phyloP scores from a whole-genome alignment of 2,329 filamentous ascomycete species.

The Fusarium metavorans region DNA sequence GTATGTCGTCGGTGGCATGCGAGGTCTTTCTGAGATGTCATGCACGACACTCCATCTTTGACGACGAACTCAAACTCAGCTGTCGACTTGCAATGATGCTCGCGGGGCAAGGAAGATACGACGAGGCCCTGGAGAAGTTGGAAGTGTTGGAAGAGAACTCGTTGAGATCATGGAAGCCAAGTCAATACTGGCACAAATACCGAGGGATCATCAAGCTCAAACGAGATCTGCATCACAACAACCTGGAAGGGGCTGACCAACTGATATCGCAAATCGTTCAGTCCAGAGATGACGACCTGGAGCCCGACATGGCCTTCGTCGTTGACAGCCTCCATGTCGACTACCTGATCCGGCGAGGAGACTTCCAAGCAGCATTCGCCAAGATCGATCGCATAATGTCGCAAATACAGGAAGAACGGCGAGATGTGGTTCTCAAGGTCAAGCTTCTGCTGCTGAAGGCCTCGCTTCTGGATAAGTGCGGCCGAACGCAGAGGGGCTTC shows the following conservation, averaged over 20 bases:
- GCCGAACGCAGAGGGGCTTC: conserved; percentile 79
- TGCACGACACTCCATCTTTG: conserved; percentile 67
- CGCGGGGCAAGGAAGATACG: conserved; percentile 76
- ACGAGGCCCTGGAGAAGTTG: conserved; percentile 66
- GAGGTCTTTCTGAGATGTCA: conserved; percentile 84
- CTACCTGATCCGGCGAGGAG: conserved; percentile 60
- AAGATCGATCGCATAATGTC: conserved; percentile 61
- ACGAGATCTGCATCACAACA: conserved; percentile 68
- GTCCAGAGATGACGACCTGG: conserved; percentile 61
- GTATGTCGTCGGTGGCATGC: conserved; percentile 69
- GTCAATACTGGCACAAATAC: conserved; percentile 79
- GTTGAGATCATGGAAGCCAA: conserved; percentile 79
- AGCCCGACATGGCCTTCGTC: conserved; percentile 64
- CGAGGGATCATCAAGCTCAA: conserved; percentile 74
- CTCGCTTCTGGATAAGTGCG: conserved; percentile 74
- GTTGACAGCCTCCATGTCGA: conserved; percentile 66
- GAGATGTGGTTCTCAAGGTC: conserved; percentile 73
- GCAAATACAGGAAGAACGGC: conserved; percentile 58
- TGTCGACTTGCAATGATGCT: conserved; percentile 74
- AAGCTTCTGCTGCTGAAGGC: conserved; percentile 80
- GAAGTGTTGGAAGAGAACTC: conserved; percentile 66
- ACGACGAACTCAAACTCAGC: conserved; percentile 82
- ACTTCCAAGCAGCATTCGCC: conserved; percentile 60
- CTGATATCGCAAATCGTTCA: conserved; percentile 66
- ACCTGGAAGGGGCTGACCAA: conserved; percentile 63